Base-by-base conservation (phyloP, 2,329 filamentous ascomycete genomes). In the Capronia coronata region DNA sequence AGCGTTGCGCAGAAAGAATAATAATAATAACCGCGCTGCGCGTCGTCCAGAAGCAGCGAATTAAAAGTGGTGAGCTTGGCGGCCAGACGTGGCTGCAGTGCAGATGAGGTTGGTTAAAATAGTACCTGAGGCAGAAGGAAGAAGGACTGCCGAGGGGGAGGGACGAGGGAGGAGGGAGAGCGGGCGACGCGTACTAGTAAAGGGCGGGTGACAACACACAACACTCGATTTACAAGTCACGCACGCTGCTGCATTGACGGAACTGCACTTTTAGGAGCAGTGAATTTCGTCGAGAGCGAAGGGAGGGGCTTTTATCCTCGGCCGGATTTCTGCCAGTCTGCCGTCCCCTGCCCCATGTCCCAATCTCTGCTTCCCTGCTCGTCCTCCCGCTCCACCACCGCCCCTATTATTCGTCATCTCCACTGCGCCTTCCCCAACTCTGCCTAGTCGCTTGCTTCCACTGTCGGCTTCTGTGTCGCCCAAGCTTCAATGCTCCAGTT, bases 221-320 rank as follows among this genome's bases (percentile, higher is more conserved):
- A 41, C 45, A 48, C 45, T 13, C 19, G 13, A n/a, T n/a, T n/a
- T n/a, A n/a, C n/a, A n/a, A n/a, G n/a, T n/a, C n/a, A n/a, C n/a
- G n/a, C n/a, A n/a, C n/a, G n/a, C n/a, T n/a, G n/a, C n/a, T 8
- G 9, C 30, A 11, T 9, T 14, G 2, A 18, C 13, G 9, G 7
- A 25, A 5, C 7, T 14, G 16, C 38, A 41, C 38, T 49, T 49
- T 44, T 40, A 49, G 35, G 47, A 49, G 47, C 41, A 44, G 47
- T 39, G 40, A 52, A 47, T 39, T 48, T 48, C 30, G 34, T 37
- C 32, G 38, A 29, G 46, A 39, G 46, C 37, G 50, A 34, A 23
- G 50, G 45, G 46, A 35, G 38, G 19, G 38, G 22, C 38, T 27
- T 48, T 52, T 52, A 52, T 40, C 46, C 50, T 52, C 49, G 49